Evolutionary conservation across 2,329 filamentous ascomycete species (phyloP).

Genomic region (Aspergillus flavus): DNA sequence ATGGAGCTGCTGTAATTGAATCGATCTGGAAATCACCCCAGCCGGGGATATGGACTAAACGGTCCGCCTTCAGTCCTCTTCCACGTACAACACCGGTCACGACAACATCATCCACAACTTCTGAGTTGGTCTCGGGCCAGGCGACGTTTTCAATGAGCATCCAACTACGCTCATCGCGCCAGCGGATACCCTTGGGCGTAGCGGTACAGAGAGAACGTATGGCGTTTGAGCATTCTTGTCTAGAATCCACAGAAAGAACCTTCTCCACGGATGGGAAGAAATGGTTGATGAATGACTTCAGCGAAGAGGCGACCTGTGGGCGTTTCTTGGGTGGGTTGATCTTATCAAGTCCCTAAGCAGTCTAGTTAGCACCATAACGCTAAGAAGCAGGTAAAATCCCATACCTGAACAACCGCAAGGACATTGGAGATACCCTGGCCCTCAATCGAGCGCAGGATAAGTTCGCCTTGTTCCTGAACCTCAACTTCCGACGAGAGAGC

Average conservation of each 20-base stretch:
- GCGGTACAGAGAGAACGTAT: constrained; percentile 90
- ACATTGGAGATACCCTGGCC: constrained; percentile 93
- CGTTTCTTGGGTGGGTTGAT: constrained; percentile 79
- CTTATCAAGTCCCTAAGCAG: constrained; percentile 63
- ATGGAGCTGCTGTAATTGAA: constrained; percentile 78
- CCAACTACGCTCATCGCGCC: constrained; percentile 95
- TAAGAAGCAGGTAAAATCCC: not conserved
- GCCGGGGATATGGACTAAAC: constrained; percentile 86
- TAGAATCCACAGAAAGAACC: constrained; percentile 81
- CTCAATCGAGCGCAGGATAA: constrained; percentile 83
- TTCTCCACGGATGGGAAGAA: constrained; percentile 94
- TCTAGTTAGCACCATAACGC: constrained; percentile 10
- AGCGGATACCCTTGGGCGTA: constrained; percentile 89
- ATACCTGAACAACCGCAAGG: constrained; percentile 74
- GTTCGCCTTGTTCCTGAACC: constrained; percentile 75
- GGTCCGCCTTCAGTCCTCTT: constrained; percentile 82
- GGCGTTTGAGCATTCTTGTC: constrained; percentile 88
- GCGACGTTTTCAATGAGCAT: constrained; percentile 83
- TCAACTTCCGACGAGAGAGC: constrained; percentile 80
- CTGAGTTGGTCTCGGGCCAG: constrained; percentile 62
- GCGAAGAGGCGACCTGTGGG: constrained; percentile 73
- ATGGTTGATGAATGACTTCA: constrained; percentile 91
- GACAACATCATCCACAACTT: constrained; percentile 60
- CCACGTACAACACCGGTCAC: constrained; percentile 86
- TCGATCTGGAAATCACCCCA: constrained; percentile 94